Evolutionary conservation across 2,329 filamentous ascomycete species (phyloP).

Genomic region (Didymosphaeria variabile): DNA sequence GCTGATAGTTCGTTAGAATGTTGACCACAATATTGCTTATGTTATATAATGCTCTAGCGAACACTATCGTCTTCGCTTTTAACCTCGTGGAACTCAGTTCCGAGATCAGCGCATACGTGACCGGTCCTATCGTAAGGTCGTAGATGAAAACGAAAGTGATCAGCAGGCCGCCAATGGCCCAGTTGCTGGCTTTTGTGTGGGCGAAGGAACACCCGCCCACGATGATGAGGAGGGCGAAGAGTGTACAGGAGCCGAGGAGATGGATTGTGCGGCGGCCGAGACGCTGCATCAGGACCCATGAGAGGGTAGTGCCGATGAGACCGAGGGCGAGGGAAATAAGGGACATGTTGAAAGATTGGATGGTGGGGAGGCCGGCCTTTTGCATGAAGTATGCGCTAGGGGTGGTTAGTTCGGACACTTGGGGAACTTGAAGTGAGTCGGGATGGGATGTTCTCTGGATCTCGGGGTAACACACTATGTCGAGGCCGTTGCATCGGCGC

Average conservation of each 20-base stretch:
- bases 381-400: conserved; percentile 56
- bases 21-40: conserved; percentile 81
- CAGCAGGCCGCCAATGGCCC: conserved; percentile 44
- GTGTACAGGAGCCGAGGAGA: conserved; percentile 68
- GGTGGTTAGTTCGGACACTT: conserved; percentile 16
- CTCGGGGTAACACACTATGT: no score
- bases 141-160: conserved; percentile 70
- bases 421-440: no score
- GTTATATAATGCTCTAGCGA: conserved; percentile 79
- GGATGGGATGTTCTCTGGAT: no score
- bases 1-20: conserved; percentile 68
- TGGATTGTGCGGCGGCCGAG: conserved; percentile 79
- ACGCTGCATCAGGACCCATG: conserved; percentile 83
- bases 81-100: conserved; percentile 82
- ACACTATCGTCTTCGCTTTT: conserved; percentile 86
- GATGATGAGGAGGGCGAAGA: conserved; percentile 73
- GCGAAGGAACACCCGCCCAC: conserved; percentile 80
- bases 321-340: conserved; percentile 68
- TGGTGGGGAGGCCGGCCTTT: conserved; percentile 53
- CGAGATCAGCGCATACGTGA: conserved; percentile 86
- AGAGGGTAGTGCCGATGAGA: conserved; percentile 79
- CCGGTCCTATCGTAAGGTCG: conserved; percentile 83
- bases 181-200: conserved; percentile 56
- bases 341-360: conserved; percentile 55
- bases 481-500: not conserved